These are phyloP conservation scores for Voacanga thouarsii DNA, from an alignment of 257 asterid species.

Conservation along the genomic window DNA sequence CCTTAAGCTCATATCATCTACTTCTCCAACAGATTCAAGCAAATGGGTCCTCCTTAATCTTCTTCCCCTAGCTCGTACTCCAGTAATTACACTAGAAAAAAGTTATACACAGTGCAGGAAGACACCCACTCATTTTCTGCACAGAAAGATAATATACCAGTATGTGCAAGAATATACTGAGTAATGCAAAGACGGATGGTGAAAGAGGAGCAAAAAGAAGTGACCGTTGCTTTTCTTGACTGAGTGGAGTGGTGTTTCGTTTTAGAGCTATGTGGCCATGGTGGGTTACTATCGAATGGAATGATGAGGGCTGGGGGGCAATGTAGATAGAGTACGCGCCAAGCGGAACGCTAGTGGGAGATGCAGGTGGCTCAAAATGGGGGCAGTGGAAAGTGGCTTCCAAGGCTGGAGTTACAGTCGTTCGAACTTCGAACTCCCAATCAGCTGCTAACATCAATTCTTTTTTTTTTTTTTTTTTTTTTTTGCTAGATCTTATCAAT, in stretches of 20 bases:
- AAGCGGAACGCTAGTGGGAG: not conserved
- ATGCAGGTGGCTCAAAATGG: not conserved
- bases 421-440: too few relatives aligned
- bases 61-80: conserved; percentile 8
- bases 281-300: not conserved
- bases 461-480: too few relatives aligned
- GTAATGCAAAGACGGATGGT: not conserved
- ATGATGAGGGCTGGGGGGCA: not conserved
- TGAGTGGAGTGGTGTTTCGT: not conserved
- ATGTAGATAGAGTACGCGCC: conserved; percentile 4
- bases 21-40: conserved; percentile 17
- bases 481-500: too few relatives aligned
- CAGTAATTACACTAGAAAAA: conserved; percentile 8
- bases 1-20: conserved; percentile 48
- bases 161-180: not conserved
- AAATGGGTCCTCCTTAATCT: conserved; percentile 11
- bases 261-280: not conserved
- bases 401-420: too few relatives aligned
- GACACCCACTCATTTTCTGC: not conserved
- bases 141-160: not conserved
- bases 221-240: not conserved
- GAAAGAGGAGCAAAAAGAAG: not conserved
- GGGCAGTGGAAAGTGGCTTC: conserved; percentile 1
- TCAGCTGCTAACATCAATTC: too few relatives aligned
- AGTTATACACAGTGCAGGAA: conserved; percentile 1